Evolutionary conservation across 495 filamentous ascomycete genomes (phyloP).

Genomic region (Trichoderma gamsii): DNA sequence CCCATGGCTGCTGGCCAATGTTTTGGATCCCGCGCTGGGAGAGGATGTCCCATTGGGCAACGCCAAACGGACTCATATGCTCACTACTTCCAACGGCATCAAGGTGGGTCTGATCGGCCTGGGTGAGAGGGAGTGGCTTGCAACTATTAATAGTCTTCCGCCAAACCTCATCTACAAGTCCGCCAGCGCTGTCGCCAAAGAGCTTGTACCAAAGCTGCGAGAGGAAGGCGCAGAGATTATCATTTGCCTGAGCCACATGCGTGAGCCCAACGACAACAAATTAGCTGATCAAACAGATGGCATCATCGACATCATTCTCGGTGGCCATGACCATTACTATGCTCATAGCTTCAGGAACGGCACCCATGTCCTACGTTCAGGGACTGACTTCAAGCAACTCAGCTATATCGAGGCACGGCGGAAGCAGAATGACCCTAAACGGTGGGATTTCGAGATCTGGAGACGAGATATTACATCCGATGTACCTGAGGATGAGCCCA

Average conservation of each 20-base stretch:
- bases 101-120: constrained; percentile 82
- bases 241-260: constrained; percentile 74
- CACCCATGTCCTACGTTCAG: constrained; percentile 73
- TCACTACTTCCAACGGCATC: constrained; percentile 73
- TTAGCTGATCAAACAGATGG: constrained; percentile 63
- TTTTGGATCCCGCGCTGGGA: constrained; percentile 71
- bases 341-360: constrained; percentile 67
- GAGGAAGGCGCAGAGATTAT: constrained; percentile 75
- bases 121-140: constrained; percentile 69
- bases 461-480: constrained; percentile 64
- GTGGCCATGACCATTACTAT: constrained; percentile 89
- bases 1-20: constrained; percentile 84
- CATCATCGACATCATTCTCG: constrained; percentile 74
- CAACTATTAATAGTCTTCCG: constrained; percentile 76
- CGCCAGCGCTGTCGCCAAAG: constrained; percentile 58
- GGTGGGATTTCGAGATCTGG: constrained; percentile 73
- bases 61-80: constrained; percentile 61
- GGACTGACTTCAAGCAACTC: constrained; percentile 84
- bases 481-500: constrained; percentile 55
- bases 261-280: constrained; percentile 81
- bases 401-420: constrained; percentile 74
- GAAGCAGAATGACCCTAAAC: constrained; percentile 36
- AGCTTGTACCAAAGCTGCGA: constrained; percentile 62
- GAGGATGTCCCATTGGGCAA: constrained; percentile 61
- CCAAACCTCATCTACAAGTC: constrained; percentile 65